phyloP scores from a whole-genome alignment of 202 grass and related monocot genomes.

The Zoysia matrella region DNA sequence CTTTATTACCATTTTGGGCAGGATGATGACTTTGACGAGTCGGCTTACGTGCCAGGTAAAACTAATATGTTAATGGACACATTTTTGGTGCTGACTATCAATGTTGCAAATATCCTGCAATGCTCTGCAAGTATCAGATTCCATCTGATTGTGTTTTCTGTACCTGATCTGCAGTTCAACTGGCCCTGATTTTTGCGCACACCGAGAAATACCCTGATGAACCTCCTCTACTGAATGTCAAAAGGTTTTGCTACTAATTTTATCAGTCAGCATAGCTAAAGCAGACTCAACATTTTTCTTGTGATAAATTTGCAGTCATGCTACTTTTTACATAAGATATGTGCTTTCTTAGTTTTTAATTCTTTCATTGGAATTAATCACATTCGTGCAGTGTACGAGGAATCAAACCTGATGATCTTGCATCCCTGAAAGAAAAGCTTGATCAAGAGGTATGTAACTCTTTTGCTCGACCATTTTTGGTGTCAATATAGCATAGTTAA shows the following conservation, averaged over 20 bases:
- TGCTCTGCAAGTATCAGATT: constrained; percentile 10
- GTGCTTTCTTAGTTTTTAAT: constrained; percentile 25
- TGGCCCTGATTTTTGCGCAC: constrained; percentile 95
- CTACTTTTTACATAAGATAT: constrained; percentile 30
- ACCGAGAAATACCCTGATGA: constrained; percentile 96
- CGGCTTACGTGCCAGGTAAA: constrained; percentile 78
- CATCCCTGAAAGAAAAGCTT: constrained; percentile 81
- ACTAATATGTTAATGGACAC: constrained; percentile 7
- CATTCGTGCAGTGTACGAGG: constrained; percentile 72
- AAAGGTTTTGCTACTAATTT: constrained; percentile 62
- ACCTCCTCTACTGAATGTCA: constrained; percentile 88
- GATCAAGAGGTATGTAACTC: constrained; percentile 71
- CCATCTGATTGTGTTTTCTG: constrained; percentile 17
- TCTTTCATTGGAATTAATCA: constrained; percentile 31
- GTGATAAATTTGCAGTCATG: neutral
- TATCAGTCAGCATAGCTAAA: constrained; percentile 30
- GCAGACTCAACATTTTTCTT: constrained; percentile 7
- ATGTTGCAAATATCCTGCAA: constrained; percentile 6
- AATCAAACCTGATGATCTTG: constrained; percentile 85
- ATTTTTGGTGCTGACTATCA: neutral
- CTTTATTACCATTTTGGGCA: constrained; percentile 34
- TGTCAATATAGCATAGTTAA: neutral
- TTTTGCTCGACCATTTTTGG: constrained; percentile 7
- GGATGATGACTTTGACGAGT: constrained; percentile 89
- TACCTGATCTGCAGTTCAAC: constrained; percentile 73